Base-by-base conservation (phyloP, 495 filamentous ascomycete genomes). In the Penicillium daleae region DNA sequence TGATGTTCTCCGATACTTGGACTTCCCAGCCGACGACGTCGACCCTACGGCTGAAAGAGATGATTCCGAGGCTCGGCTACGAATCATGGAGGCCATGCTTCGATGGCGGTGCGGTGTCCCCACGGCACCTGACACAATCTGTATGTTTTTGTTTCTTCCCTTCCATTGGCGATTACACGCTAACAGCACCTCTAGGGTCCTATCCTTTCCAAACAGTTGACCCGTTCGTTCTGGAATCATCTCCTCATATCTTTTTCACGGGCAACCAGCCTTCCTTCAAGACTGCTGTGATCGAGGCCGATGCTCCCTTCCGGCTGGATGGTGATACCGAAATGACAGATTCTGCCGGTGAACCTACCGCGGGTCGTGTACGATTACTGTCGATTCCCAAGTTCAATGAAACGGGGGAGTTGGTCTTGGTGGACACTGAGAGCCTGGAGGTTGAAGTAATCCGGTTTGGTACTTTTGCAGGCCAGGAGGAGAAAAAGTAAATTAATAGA, bases 161-260 rank as follows among this genome's bases (percentile, higher is more conserved):
- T 21, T 24, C 33, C 24, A 26, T 2, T n/a, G 9, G 15, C 29
- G 22, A 48, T 31, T 27, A 2, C n/a, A 52, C 66, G 56, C 62
- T 67, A 58, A 66, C 33, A 40, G 21, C 46, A 10, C 26, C 37
- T 22, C 26, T 63, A 97, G 92, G 93, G 94, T 90, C 89, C 58
- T 98, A 97, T 73, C 95, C 95, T 9, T 98, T 96, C 77, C 91
- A 97, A 78, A 87, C 90, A 39, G 84, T 90, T 50, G 95, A 99
- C 69, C 93, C 89, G 5, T 96, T 97, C 70, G 87, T 98, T 44
- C 76, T 92, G 22, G 84, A 89, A 56, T 78, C 89, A 40, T 97
- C 92, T 61, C 95, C 95, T 2, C 93, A 97, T 63, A 81, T 98
- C 48, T 97, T 90, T 76, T 92, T 98, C 70, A 87, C 91, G 4